Conservation (phyloP, 2,329 filamentous ascomycete species). For the Aspergillus fumigatiaffinis region DNA sequence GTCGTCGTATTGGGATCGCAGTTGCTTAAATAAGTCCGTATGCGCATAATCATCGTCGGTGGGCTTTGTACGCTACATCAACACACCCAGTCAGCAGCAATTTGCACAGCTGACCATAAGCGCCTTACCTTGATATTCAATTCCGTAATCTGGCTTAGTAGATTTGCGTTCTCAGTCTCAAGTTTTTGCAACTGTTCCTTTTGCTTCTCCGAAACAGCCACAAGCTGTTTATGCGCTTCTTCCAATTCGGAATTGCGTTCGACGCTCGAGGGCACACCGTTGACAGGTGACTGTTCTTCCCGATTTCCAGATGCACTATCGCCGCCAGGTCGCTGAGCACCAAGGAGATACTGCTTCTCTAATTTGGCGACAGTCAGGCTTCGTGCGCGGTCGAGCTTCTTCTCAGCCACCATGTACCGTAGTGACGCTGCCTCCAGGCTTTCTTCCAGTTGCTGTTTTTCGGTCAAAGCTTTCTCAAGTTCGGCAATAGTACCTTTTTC, state of each 20-base stretch:
- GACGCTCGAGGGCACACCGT: constrained; percentile 51
- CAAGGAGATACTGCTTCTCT: constrained; percentile 80
- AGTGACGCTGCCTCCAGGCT: constrained; percentile 84
- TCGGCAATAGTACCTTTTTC: constrained; percentile 80
- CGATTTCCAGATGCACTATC: constrained; percentile 48
- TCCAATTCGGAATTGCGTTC: constrained; percentile 65
- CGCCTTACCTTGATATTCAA: constrained; percentile 56
- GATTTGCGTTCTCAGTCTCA: constrained; percentile 68
- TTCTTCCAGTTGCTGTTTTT: constrained; percentile 81
- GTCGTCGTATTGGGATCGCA: constrained; percentile 88
- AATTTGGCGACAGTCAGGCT: constrained; percentile 88
- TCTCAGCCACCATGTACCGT: constrained; percentile 91
- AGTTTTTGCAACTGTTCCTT: constrained; percentile 83
- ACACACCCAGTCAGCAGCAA: constrained; percentile 3
- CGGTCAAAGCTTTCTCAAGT: constrained; percentile 67
- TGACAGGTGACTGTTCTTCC: constrained; percentile 50
- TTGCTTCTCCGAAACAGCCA: constrained; percentile 72
- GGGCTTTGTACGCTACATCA: constrained; percentile 58
- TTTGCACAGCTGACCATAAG: not conserved
- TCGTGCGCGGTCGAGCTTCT: constrained; percentile 84
- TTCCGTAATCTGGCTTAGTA: constrained; percentile 75
- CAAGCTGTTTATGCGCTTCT: constrained; percentile 70
- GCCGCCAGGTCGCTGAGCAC: constrained; percentile 50
- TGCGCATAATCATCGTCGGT: constrained; percentile 92
- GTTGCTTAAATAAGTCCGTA: constrained; percentile 87